phyloP scores from a whole-genome alignment of 2,329 filamentous ascomycete species.

The Helotiales sp. region DNA sequence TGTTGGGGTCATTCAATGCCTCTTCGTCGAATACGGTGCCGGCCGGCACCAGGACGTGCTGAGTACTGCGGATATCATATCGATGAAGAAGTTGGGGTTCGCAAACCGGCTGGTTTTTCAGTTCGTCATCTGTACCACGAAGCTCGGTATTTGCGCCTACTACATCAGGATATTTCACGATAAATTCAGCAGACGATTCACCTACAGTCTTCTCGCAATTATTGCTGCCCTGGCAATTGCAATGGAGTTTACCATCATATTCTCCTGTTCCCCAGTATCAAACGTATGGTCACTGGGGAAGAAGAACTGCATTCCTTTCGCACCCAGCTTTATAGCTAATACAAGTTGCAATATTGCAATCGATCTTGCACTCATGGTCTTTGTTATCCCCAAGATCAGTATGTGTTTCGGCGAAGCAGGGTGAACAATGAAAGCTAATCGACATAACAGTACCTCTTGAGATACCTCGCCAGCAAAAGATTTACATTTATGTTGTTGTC shows the following conservation, averaged over 20 bases:
- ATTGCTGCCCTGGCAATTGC: slow-evolving; percentile 16
- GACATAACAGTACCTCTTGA: slow-evolving; percentile 23
- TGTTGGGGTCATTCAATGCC: slow-evolving; percentile 17
- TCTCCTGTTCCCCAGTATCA: slow-evolving; percentile 26
- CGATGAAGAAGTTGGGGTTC: slow-evolving; percentile 22
- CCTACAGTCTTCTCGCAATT: slow-evolving; percentile 21
- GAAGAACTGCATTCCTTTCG: slow-evolving; percentile 17
- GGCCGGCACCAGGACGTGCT: slow-evolving; percentile 18
- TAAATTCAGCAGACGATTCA: slow-evolving; percentile 3
- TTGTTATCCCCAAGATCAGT: slow-evolving; percentile 32
- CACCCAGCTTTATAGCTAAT: slow-evolving; percentile 16
- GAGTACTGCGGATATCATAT: background rate
- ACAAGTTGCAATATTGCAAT: slow-evolving; percentile 25
- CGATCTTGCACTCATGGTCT: slow-evolving; percentile 30
- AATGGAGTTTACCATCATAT: slow-evolving; percentile 25
- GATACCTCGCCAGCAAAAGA: slow-evolving; percentile 28
- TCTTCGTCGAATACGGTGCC: slow-evolving; percentile 19
- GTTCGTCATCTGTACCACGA: slow-evolving; percentile 27
- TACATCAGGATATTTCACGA: slow-evolving; percentile 28
- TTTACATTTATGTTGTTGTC: slow-evolving; percentile 24
- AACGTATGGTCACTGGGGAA: slow-evolving; percentile 23
- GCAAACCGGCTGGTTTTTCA: slow-evolving; percentile 25
- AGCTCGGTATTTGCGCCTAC: slow-evolving; percentile 24
- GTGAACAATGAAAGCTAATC: background rate
- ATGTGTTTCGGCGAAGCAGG: slow-evolving; percentile 6